These are phyloP conservation scores for Infundibulicybe gibba DNA, from an alignment of 768 basidiomycete species.

Conservation along the genomic window DNA sequence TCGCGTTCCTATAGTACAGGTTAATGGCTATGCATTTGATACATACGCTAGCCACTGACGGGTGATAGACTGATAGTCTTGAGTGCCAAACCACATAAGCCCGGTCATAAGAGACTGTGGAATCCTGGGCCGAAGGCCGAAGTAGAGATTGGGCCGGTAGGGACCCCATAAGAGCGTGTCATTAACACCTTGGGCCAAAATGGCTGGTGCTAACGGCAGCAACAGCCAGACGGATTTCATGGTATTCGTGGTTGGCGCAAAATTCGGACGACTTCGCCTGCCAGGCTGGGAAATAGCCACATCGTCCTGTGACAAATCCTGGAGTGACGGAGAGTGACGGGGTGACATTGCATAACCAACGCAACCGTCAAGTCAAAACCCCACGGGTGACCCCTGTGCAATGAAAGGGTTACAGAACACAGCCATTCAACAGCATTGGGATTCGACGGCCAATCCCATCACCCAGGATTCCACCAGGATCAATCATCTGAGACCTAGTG, in stretches of 20 bases:
- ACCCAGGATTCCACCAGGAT: too few species aligned
- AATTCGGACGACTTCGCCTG: too few species aligned
- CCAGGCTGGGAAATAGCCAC: too few species aligned
- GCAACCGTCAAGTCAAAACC: too few species aligned
- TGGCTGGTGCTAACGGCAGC: conserved; percentile 37
- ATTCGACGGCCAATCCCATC: too few species aligned
- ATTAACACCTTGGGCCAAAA: conserved; percentile 36
- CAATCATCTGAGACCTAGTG: too few species aligned
- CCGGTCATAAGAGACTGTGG: conserved; percentile 92
- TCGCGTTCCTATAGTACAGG: conserved; percentile 51
- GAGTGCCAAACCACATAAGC: conserved; percentile 90
- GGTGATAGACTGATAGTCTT: conserved; percentile 70
- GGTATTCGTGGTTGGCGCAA: neutral
- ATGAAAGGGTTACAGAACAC: too few species aligned
- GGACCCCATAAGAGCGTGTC: conserved; percentile 76
- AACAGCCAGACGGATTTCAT: conserved; percentile 46
- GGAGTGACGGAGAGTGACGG: too few species aligned
- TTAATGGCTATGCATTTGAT: conserved; percentile 1
- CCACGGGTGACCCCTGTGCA: too few species aligned
- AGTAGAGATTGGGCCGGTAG: conserved; percentile 93
- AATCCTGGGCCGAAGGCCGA: conserved; percentile 81
- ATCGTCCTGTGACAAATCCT: too few species aligned
- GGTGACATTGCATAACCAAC: too few species aligned
- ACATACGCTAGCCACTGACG: conserved; percentile 40
- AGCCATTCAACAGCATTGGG: too few species aligned